These are phyloP conservation scores for Salix viminalis DNA, from an alignment of 345 rosid species.

Conservation along the genomic window DNA sequence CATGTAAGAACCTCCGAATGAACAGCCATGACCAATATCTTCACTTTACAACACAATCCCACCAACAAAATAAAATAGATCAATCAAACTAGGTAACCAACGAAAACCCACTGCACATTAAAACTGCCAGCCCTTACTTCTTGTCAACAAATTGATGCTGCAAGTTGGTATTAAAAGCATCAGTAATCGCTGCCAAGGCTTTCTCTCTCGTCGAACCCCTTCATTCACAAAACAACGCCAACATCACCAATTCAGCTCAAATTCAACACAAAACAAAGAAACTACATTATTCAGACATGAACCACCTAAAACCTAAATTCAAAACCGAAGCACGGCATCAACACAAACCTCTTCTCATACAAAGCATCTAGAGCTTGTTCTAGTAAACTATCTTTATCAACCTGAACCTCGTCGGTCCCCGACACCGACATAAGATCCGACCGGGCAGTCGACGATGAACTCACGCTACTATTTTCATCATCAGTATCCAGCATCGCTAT, in stretches of 20 bases:
- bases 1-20: neutral
- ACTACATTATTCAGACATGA: neutral
- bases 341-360: slow-evolving; percentile 60
- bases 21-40: neutral
- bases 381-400: slow-evolving; percentile 58
- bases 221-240: slow-evolving; percentile 12
- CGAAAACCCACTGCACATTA: no score
- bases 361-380: slow-evolving; percentile 84
- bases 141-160: slow-evolving; percentile 74
- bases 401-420: slow-evolving; percentile 54
- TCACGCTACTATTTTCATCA: slow-evolving; percentile 68
- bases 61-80: no score
- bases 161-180: slow-evolving; percentile 63
- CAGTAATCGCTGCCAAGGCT: slow-evolving; percentile 60
- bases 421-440: slow-evolving; percentile 51
- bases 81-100: neutral
- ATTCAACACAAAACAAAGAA: neutral
- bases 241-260: slow-evolving; percentile 10
- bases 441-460: slow-evolving; percentile 61
- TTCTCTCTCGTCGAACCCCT: slow-evolving; percentile 89
- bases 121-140: slow-evolving; percentile 43
- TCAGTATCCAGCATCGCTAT: slow-evolving; percentile 56
- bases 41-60: neutral
- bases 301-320: neutral
- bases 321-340: no score